Base-by-base conservation (phyloP, 768 basidiomycete species). In the Asterophora parasitica region DNA sequence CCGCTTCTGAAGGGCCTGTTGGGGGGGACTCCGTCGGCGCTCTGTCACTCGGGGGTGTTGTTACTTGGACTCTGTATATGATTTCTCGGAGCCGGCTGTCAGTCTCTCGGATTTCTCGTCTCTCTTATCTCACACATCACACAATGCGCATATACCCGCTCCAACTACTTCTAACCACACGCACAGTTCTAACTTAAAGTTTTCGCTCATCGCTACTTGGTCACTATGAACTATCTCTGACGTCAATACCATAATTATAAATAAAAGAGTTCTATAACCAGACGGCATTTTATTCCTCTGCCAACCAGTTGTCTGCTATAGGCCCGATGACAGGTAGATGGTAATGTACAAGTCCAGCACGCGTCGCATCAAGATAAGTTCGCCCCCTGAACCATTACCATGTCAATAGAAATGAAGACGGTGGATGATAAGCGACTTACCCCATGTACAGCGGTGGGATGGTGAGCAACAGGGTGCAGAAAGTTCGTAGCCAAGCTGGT, bases 261-360 rank as follows among this genome's bases (percentile, higher is more conserved):
- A 53, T 33, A 41, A 31, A 28, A 49, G 46, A 26, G 36, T 33
- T 33, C 51, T 10, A 12, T 23, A 23, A 23, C 6, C 23, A 23
- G 6, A 6, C 23, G 3, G 23, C 23, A 50, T 17, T 40, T 57
- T 42, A 70, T 60, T 87, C 85, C 50, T 83, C 85, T 8, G 68
- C 66, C 9, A 89, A 71, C 83, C 86, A 88, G 48, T 70, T 66
- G 52, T 85, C 83, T 11, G 86, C 88, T 10, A 85, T 60, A 17
- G 71, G 66, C 3, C 87, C 88, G 12, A 87, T 72, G 44, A 69
- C 65, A 10, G 87, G 88, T 38, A 86, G 61, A 55, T 77, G 77
- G 61, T 72, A 88, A 43, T 78, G 73, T 19, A 74, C 58, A n/a
- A 84, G 65, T 15, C 71, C 74, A 42, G 75, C 70, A 27, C 68